Conservation (phyloP, 2,329 filamentous ascomycete species). For the Alternaria postmessia region DNA sequence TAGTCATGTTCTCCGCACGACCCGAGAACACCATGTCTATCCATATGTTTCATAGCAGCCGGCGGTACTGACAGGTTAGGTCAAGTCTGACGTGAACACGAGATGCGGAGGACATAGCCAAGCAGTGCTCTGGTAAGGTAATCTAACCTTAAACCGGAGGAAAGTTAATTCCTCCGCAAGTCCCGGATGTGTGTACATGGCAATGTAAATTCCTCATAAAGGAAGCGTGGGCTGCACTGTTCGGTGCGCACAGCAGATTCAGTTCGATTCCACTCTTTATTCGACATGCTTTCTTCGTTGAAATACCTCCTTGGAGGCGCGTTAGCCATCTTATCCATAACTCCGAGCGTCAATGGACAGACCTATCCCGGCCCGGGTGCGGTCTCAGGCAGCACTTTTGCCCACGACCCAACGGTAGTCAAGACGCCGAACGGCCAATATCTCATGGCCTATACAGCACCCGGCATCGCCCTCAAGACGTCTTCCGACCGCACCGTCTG, state of each 20-base stretch:
- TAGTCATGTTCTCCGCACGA: neutral
- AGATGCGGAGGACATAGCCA: conserved; percentile 8
- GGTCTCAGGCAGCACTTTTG: neutral
- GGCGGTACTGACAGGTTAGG: conserved; percentile 15
- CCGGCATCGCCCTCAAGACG: neutral
- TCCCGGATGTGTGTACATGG: neutral
- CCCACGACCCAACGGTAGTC: neutral
- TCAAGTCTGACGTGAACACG: conserved; percentile 22
- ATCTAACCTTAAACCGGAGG: neutral
- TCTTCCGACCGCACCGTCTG: neutral
- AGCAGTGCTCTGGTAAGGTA: neutral
- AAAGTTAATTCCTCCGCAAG: neutral
- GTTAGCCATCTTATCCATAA: neutral
- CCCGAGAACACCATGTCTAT: neutral
- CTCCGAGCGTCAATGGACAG: neutral
- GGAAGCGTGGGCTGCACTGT: neutral
- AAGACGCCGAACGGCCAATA: neutral
- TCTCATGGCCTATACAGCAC: neutral
- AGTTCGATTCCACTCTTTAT: neutral
- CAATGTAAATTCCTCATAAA: neutral
- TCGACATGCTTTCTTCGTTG: neutral
- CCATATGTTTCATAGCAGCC: conserved; percentile 8
- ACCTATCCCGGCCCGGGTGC: neutral
- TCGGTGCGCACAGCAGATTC: neutral
- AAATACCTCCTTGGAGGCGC: neutral